Base-by-base conservation (phyloP, 2,329 filamentous ascomycete genomes). In the Talaromyces sp. region DNA sequence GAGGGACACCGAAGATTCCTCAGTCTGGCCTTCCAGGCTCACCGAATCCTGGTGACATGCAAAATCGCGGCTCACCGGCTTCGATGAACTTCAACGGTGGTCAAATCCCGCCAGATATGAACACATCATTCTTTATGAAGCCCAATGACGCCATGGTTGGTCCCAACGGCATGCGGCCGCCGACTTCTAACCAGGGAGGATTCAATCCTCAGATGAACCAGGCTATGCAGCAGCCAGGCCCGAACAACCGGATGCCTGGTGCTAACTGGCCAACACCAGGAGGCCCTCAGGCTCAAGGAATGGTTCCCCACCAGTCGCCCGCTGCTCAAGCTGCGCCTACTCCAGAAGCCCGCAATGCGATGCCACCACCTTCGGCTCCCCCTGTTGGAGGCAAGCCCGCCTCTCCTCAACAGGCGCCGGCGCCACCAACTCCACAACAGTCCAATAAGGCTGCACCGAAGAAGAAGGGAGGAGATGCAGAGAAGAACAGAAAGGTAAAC, bases 361-460 rank as follows among this genome's bases (percentile, higher is more conserved):
- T 81, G 79, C 79, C 79, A 54, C 79, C 79, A 31, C 79, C 79
- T 43, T 77, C 79, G 63, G 76, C 74, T 54, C 79, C 77, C 9
- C 72, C 77, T 3, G 69, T 70, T 43, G 69, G 69, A 24, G 75
- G 72, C 60, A 69, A 72, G 55, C 74, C 76, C 17, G 69, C 73
- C 24, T 80, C 79, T 58, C 79, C 79, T 54, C 72, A 78, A 59
- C 74, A 74, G n/a, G 72, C 69, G 50, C 74, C 77, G 59, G 83
- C 83, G 21, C 84, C 85, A 17, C 85, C 85, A 6, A 88, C 85
- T 6, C 85, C 85, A 2, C 83, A 81, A 62, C 84, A 85, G 69
- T 67, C 75, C n/a, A 82, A 80, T 68, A 88, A 79, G 68, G 77
- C 72, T n/a, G 81, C 79, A 55, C 83, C 81, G 9, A 86, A 85